A percentile compares a stretch with the other conserved stretches of the same genome.
Evolutionary conservation across 2,329 filamentous ascomycete species (phyloP).

Genomic region (Fusarium tuaranense): DNA sequence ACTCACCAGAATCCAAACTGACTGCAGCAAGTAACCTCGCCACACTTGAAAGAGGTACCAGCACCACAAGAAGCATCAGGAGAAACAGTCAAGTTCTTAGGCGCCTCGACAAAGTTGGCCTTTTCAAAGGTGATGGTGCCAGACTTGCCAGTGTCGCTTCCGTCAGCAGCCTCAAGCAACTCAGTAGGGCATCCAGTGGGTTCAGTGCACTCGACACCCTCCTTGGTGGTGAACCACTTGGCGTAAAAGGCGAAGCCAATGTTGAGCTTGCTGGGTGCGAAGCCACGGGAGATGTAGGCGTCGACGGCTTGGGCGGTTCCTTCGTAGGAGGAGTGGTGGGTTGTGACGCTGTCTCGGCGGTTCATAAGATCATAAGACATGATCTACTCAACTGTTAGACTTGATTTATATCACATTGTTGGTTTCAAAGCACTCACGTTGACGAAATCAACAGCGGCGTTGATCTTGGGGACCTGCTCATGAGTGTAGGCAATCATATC

Average conservation of each 20-base stretch:
- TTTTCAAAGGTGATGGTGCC: slow-evolving; percentile 56
- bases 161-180: slow-evolving; percentile 69
- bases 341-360: slow-evolving; percentile 73
- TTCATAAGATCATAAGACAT: slow-evolving; percentile 83
- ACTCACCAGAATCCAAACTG: slow-evolving; percentile 40
- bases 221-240: slow-evolving; percentile 72
- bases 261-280: slow-evolving; percentile 67
- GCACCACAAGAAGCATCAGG: slow-evolving; percentile 36
- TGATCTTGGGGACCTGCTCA: slow-evolving; percentile 68
- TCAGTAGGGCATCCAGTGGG: slow-evolving; percentile 71
- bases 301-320: slow-evolving; percentile 67
- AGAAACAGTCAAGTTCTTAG: slow-evolving; percentile 33
- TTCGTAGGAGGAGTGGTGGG: slow-evolving; percentile 71
- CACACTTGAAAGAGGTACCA: slow-evolving; percentile 31
- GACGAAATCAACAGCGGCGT: slow-evolving; percentile 71
- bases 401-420: accelerated
- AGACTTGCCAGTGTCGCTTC: slow-evolving; percentile 66
- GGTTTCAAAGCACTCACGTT: slow-evolving; percentile 54
- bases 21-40: slow-evolving; percentile 28
- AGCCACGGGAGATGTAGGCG: slow-evolving; percentile 69
- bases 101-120: slow-evolving; percentile 41
- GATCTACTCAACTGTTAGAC: slow-evolving; percentile 50
- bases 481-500: slow-evolving; percentile 78
- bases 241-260: slow-evolving; percentile 77
- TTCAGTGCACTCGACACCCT: slow-evolving; percentile 56